Conservation (phyloP, 441 rosid species). For the Eugenia klotzschiana region DNA sequence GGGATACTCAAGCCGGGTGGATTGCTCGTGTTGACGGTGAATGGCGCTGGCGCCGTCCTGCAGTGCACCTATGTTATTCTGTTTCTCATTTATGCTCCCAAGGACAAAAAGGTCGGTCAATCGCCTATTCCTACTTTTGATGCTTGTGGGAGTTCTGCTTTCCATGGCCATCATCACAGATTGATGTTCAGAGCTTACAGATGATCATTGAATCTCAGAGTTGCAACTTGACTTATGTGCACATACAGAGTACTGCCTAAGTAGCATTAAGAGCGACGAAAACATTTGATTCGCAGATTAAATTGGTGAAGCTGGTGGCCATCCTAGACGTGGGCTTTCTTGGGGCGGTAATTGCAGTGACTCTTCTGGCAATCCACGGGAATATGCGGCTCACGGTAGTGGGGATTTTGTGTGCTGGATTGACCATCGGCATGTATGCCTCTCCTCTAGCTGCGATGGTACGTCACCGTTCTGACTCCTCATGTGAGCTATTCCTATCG, state of each 20-base stretch:
- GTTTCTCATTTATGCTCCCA: constrained; percentile 34
- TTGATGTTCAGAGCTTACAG: background rate
- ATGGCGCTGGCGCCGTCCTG: constrained; percentile 30
- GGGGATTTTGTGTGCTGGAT: constrained; percentile 33
- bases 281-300: constrained; percentile 12
- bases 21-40: constrained; percentile 34
- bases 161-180: background rate
- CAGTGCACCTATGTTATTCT: constrained; percentile 34
- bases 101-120: constrained; percentile 26
- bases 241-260: background rate
- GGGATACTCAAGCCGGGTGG: constrained; percentile 44
- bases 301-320: constrained; percentile 21
- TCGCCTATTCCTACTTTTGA: background rate
- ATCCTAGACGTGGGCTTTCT: constrained; percentile 25
- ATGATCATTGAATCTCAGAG: background rate
- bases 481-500: background rate
- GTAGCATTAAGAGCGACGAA: background rate
- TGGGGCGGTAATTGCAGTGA: constrained; percentile 22
- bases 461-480: background rate
- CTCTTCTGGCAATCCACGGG: constrained; percentile 32
- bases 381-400: constrained; percentile 17
- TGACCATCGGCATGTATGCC: constrained; percentile 44
- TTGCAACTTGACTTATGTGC: background rate
- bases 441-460: constrained; percentile 44
- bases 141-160: background rate